Conservation (phyloP, 1,139 yeast genomes). For the Kurtzmaniella natalensis region DNA sequence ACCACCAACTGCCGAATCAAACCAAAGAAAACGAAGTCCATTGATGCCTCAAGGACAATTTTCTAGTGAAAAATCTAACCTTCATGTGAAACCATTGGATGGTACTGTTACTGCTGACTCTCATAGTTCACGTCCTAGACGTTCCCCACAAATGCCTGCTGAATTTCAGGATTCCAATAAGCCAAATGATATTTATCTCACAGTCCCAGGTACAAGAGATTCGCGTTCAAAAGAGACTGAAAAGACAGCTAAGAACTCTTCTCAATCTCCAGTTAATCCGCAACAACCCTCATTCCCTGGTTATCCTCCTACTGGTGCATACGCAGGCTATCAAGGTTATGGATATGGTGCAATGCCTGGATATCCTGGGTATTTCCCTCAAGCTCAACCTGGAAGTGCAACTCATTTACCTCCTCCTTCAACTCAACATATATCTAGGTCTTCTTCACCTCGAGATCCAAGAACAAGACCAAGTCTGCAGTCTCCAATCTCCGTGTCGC, state of each 20-base stretch:
- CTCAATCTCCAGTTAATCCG: neutral
- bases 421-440: neutral
- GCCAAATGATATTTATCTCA: too few species aligned
- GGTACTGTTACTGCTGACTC: too few species aligned
- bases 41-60: slow-evolving; percentile 1
- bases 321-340: slow-evolving; percentile 10
- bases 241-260: too few species aligned
- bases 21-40: slow-evolving; percentile 1
- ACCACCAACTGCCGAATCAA: neutral
- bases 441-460: neutral
- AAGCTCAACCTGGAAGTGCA: slow-evolving; percentile 2
- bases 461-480: neutral
- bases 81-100: too few species aligned
- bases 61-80: too few species aligned
- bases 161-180: too few species aligned
- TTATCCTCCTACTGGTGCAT: neutral
- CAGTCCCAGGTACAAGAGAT: too few species aligned
- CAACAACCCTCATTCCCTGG: neutral
- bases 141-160: too few species aligned
- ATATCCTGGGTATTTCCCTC: slow-evolving; percentile 10
- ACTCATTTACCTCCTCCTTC: slow-evolving; percentile 6
- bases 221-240: too few species aligned
- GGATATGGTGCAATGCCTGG: slow-evolving; percentile 13
- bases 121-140: too few species aligned
- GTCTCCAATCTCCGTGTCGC: neutral